Conservation (phyloP, 495 filamentous ascomycete genomes). For the Penicillium cinerascens region DNA sequence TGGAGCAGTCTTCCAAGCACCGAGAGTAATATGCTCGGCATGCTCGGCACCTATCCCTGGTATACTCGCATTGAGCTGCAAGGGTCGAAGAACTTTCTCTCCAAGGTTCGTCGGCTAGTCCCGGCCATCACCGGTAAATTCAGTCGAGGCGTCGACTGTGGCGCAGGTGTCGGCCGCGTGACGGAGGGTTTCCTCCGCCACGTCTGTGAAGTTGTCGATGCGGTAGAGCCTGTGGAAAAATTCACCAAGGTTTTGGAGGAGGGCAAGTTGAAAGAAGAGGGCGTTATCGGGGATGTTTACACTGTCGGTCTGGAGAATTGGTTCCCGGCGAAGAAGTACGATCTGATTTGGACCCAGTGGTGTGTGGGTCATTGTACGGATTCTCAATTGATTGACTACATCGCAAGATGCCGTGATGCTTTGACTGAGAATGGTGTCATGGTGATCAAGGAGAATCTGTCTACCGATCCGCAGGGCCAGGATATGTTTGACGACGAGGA, state of each 20-base stretch:
- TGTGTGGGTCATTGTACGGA: slow-evolving; percentile 92
- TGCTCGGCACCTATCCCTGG: slow-evolving; percentile 77
- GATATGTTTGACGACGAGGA: slow-evolving; percentile 79
- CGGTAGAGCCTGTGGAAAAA: slow-evolving; percentile 58
- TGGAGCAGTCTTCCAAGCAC: slow-evolving; percentile 71
- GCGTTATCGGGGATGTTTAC: slow-evolving; percentile 59
- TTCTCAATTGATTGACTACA: slow-evolving; percentile 62
- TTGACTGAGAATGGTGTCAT: slow-evolving; percentile 55
- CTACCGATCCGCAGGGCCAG: slow-evolving; percentile 45
- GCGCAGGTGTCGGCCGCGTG: slow-evolving; percentile 61
- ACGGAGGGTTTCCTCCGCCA: slow-evolving; percentile 54
- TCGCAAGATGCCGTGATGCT: slow-evolving; percentile 56
- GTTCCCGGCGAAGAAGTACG: slow-evolving; percentile 57
- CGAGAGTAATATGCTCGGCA: slow-evolving; percentile 78
- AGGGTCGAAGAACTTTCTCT: slow-evolving; percentile 70
- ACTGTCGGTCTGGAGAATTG: slow-evolving; percentile 75
- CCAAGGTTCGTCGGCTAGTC: slow-evolving; percentile 60
- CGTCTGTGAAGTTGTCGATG: slow-evolving; percentile 52
- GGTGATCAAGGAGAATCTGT: slow-evolving; percentile 86
- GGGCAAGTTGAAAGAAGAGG: slow-evolving; percentile 25
- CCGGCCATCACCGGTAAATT: slow-evolving; percentile 30
- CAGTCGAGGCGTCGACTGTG: slow-evolving; percentile 52
- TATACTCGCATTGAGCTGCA: slow-evolving; percentile 74
- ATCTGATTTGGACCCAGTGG: slow-evolving; percentile 75
- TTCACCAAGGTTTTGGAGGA: slow-evolving; percentile 39